A percentile compares a stretch with the other conserved stretches of the same genome.
Evolutionary conservation across 2,329 filamentous ascomycete species (phyloP).

Genomic region (Metarhizium guizhouense): DNA sequence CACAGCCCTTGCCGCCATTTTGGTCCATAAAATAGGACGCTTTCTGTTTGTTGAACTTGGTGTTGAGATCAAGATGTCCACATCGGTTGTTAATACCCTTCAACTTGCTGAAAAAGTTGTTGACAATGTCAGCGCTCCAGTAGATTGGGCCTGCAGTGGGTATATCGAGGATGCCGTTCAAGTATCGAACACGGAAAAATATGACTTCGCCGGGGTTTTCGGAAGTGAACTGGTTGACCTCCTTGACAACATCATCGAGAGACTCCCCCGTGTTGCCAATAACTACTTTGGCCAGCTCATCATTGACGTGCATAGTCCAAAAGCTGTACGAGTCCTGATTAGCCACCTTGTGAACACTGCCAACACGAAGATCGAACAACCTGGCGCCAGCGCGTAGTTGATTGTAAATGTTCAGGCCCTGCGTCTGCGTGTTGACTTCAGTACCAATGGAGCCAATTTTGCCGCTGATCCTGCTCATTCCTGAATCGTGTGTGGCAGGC

Average conservation of each 20-base stretch:
- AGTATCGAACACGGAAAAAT: constrained; percentile 35
- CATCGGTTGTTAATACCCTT: constrained; percentile 31
- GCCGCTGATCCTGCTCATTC: constrained; percentile 33
- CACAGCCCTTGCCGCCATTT: constrained; percentile 23
- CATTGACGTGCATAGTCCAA: constrained; percentile 32
- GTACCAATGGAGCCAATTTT: constrained; percentile 25
- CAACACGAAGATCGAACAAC: constrained; percentile 38
- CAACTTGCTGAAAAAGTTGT: constrained; percentile 33
- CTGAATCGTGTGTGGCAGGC: constrained; percentile 39
- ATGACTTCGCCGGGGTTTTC: constrained; percentile 35
- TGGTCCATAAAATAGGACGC: constrained; percentile 21
- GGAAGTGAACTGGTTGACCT: constrained; percentile 35
- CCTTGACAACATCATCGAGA: constrained; percentile 30
- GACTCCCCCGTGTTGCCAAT: constrained; percentile 36
- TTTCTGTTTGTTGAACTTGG: constrained; percentile 16
- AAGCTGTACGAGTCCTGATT: constrained; percentile 19
- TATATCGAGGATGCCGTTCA: constrained; percentile 28
- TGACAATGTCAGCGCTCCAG: constrained; percentile 29
- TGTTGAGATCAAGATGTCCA: constrained; percentile 13
- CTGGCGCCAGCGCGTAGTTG: constrained; percentile 36
- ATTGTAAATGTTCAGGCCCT: constrained; percentile 33
- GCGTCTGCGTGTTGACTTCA: constrained; percentile 34
- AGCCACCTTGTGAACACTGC: constrained; percentile 14
- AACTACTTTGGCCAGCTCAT: constrained; percentile 23
- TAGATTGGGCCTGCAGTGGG: constrained; percentile 17